Evolutionary conservation across 169 alveolate genomes (phyloP).

Genomic region (Babesia sp.): DNA sequence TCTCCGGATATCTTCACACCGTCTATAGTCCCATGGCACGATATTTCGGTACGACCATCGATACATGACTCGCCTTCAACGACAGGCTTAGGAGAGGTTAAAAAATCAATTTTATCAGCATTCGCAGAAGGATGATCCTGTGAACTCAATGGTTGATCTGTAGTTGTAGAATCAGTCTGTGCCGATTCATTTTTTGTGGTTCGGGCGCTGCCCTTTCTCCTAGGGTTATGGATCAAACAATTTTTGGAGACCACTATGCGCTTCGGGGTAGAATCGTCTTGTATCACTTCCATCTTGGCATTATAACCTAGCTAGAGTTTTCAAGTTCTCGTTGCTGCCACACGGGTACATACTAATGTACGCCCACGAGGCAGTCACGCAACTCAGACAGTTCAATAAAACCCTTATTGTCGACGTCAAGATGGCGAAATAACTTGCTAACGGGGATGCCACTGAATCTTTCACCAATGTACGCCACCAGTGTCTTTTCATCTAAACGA

Average conservation of each 20-base stretch:
- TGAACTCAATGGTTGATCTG: background rate
- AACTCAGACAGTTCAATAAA: constrained; percentile 34
- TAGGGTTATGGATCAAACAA: background rate
- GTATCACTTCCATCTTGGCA: background rate
- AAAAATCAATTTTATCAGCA: too few species aligned
- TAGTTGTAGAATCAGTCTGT: background rate
- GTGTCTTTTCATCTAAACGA: constrained; percentile 27
- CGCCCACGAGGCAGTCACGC: constrained; percentile 25
- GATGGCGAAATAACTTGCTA: constrained; percentile 12
- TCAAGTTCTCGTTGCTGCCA: background rate
- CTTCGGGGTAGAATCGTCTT: background rate
- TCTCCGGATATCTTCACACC: background rate
- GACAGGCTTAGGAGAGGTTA: too few species aligned
- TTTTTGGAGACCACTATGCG: background rate
- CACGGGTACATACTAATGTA: constrained; percentile 46
- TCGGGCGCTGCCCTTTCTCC: background rate
- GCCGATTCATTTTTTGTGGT: background rate
- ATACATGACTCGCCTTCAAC: background rate
- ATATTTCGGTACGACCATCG: too few species aligned
- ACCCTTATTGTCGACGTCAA: constrained; percentile 41
- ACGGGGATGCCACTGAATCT: constrained; percentile 25
- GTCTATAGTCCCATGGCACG: too few species aligned
- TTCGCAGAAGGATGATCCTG: too few species aligned
- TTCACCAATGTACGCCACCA: constrained; percentile 40
- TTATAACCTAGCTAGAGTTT: background rate